Conservation (phyloP, 257 asterid species). For the Solanum chilense region DNA sequence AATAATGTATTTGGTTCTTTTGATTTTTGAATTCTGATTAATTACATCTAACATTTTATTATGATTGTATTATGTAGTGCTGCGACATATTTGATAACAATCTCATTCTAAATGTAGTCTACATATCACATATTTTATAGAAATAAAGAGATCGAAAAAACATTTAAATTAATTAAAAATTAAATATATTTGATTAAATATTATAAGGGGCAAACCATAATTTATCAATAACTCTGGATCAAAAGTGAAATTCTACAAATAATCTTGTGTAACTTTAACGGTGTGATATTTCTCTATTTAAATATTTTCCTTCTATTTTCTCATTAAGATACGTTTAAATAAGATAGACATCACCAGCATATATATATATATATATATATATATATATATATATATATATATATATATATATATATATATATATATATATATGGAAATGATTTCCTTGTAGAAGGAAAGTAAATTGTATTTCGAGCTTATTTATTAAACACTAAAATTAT, state of each 20-base stretch:
- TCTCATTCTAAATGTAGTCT: not conserved
- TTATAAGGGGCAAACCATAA: not conserved
- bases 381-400: too few species aligned
- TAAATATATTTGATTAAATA: not conserved
- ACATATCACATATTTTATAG: not conserved
- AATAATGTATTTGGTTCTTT: not conserved
- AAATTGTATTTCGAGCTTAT: not conserved
- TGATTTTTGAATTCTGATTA: not conserved
- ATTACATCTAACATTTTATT: not conserved
- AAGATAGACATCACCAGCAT: not conserved
- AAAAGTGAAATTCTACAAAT: not conserved
- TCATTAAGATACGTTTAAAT: not conserved
- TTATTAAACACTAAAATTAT: too few species aligned
- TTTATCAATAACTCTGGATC: not conserved
- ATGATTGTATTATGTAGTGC: not conserved
- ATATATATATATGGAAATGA: not conserved
- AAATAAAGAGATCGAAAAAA: not conserved
- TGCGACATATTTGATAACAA: not conserved
- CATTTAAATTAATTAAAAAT: not conserved
- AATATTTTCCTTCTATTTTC: not conserved
- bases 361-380: too few species aligned
- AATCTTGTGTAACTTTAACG: not conserved
- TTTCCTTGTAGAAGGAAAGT: not conserved
- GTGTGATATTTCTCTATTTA: not conserved
- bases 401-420: not conserved